These are phyloP conservation scores for Diaporthe ilicicola DNA, from an alignment of 2,329 filamentous ascomycete genomes.

Conservation along the genomic window DNA sequence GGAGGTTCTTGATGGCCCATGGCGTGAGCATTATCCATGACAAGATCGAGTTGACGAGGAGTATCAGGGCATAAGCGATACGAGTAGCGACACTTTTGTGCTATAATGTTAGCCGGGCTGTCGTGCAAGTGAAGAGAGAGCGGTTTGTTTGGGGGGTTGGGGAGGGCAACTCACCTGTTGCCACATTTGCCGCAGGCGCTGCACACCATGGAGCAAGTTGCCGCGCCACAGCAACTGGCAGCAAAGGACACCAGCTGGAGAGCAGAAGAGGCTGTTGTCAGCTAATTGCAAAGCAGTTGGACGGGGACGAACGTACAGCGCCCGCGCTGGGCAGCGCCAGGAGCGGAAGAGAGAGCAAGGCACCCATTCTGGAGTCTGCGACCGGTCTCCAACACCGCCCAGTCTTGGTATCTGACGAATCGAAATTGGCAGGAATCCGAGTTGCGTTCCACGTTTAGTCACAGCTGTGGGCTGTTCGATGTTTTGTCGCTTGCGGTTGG, in stretches of 20 bases:
- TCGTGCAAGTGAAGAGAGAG: constrained; percentile 19
- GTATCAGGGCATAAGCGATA: constrained; percentile 91
- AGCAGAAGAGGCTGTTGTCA: constrained; percentile 18
- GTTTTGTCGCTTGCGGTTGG: background rate
- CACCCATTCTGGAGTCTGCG: constrained; percentile 75
- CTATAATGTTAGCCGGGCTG: constrained; percentile 32
- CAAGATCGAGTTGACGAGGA: constrained; percentile 94
- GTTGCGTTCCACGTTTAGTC: background rate
- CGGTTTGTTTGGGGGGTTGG: background rate
- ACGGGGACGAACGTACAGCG: constrained; percentile 68
- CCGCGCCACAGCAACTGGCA: constrained; percentile 94
- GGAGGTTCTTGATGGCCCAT: constrained; percentile 96
- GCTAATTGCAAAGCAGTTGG: background rate
- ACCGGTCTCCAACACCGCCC: background rate
- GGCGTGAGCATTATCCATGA: constrained; percentile 99
- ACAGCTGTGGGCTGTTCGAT: background rate
- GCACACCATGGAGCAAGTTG: constrained; percentile 95
- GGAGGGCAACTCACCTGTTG: constrained; percentile 72
- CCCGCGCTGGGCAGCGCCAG: constrained; percentile 86
- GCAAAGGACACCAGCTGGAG: constrained; percentile 76
- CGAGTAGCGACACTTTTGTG: constrained; percentile 84
- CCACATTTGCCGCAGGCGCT: constrained; percentile 96
- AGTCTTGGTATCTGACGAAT: constrained; percentile 6
- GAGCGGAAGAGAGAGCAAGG: constrained; percentile 87
- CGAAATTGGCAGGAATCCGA: background rate